A percentile compares a stretch with the other conserved stretches of the same genome.
These are phyloP conservation scores for Polygonum aviculare DNA, from an alignment of 148 eudicot genomes.

Conservation along the genomic window DNA sequence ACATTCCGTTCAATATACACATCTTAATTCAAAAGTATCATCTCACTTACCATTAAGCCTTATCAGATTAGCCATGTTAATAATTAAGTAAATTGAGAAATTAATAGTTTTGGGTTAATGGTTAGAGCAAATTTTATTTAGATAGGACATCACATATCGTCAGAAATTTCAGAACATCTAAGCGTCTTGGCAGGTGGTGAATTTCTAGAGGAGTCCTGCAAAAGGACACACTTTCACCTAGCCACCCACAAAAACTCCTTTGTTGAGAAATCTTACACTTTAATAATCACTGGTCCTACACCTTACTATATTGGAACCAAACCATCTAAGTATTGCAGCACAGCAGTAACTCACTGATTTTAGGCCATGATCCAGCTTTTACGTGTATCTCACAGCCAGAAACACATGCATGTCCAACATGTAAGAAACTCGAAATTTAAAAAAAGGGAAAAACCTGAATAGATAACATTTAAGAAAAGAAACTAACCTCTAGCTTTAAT, in stretches of 20 bases:
- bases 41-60: too few species aligned
- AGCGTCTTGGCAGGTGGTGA: not conserved
- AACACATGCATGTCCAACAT: not conserved
- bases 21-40: not conserved
- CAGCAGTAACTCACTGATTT: not conserved
- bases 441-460: not conserved
- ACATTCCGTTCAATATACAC: not conserved
- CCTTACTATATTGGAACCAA: not conserved
- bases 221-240: not conserved
- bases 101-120: not conserved
- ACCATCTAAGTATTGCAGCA: not conserved
- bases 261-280: not conserved
- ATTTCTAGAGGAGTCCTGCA: not conserved
- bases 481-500: slow-evolving; percentile 57
- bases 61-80: not conserved
- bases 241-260: not conserved
- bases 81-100: not conserved
- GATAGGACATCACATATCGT: not conserved
- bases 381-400: not conserved
- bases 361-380: not conserved
- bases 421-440: not conserved
- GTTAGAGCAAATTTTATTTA: not conserved
- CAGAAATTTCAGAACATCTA: not conserved
- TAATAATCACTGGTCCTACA: not conserved
- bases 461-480: not conserved